Conservation (phyloP, 2,329 filamentous ascomycete genomes). For the Ilyonectria sp. region DNA sequence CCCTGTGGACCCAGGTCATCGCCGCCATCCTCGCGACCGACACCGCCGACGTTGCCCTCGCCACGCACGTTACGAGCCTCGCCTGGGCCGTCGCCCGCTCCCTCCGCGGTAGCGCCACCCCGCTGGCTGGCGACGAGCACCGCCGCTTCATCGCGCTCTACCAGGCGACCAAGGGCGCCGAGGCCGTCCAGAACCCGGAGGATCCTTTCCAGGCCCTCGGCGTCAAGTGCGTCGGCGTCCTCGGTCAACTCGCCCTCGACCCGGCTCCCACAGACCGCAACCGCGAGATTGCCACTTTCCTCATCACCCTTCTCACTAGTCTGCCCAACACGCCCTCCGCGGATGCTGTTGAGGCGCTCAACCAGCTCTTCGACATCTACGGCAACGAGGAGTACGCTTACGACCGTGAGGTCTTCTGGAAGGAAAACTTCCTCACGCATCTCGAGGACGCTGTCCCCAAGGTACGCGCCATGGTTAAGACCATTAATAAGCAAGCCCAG, state of each 20-base stretch:
- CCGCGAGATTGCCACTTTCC: conserved; percentile 75
- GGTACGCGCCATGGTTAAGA: conserved; percentile 70
- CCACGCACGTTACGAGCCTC: conserved; percentile 75
- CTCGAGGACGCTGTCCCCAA: conserved; percentile 70
- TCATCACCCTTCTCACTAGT: conserved; percentile 68
- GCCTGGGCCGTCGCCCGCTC: conserved; percentile 76
- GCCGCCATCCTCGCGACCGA: conserved; percentile 71
- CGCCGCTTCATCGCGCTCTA: conserved; percentile 77
- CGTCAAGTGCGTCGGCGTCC: conserved; percentile 77
- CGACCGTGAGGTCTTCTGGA: conserved; percentile 76
- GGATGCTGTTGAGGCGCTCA: conserved; percentile 74
- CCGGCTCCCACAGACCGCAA: conserved; percentile 69
- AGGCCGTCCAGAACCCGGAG: conserved; percentile 48
- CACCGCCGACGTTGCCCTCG: conserved; percentile 73
- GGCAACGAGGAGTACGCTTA: conserved; percentile 71
- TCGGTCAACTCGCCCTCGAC: conserved; percentile 73
- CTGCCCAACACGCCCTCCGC: conserved; percentile 67
- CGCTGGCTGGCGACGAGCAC: conserved; percentile 68
- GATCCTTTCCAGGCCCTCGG: conserved; percentile 75
- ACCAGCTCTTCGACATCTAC: conserved; percentile 79
- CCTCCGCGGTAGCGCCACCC: conserved; percentile 62
- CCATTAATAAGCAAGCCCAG: conserved; percentile 72
- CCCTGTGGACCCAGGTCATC: conserved; percentile 72
- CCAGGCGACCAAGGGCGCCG: conserved; percentile 66
- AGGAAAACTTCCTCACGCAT: conserved; percentile 71